These are phyloP conservation scores for Tulasnella sp. DNA, from an alignment of 768 basidiomycete genomes.

Conservation along the genomic window DNA sequence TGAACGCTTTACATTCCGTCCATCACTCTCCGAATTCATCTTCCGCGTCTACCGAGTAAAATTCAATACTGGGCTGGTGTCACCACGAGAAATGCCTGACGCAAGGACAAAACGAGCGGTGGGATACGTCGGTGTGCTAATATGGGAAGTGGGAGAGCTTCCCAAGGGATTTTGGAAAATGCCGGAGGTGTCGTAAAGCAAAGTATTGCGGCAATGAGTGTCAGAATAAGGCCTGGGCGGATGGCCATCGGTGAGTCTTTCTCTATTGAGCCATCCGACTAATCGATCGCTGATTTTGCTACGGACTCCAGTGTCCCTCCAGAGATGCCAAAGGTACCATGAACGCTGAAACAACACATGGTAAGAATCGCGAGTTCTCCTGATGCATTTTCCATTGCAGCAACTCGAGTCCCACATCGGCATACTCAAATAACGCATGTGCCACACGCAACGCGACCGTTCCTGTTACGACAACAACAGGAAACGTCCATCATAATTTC, in stretches of 20 bases:
- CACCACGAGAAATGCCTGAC: slow-evolving; percentile 98
- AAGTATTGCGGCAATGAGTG: slow-evolving; percentile 98
- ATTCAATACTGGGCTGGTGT: slow-evolving; percentile 99
- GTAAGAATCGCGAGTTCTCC: not conserved
- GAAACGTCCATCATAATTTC: too few relatives aligned
- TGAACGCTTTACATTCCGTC: slow-evolving; percentile 91
- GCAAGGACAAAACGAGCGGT: slow-evolving; percentile 86
- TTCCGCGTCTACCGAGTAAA: slow-evolving; percentile 64
- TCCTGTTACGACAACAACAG: not conserved
- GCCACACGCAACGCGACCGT: not conserved
- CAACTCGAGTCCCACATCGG: too few relatives aligned
- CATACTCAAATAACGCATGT: too few relatives aligned
- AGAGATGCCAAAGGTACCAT: slow-evolving; percentile 11
- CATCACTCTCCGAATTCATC: slow-evolving; percentile 68
- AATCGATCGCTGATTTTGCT: not conserved
- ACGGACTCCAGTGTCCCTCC: slow-evolving; percentile 12
- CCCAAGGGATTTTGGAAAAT: slow-evolving; percentile 94
- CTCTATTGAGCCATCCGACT: not conserved
- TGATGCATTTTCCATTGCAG: too few relatives aligned
- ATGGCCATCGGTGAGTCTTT: slow-evolving; percentile 59
- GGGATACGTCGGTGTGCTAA: slow-evolving; percentile 97
- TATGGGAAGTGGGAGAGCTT: slow-evolving; percentile 91
- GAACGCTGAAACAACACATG: not conserved
- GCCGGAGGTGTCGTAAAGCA: slow-evolving; percentile 87
- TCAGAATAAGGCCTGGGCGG: slow-evolving; percentile 91